A percentile compares a stretch with the other conserved stretches of the same genome.
Conservation (phyloP, 2,329 filamentous ascomycete species). For the Ilyonectria robusta region DNA sequence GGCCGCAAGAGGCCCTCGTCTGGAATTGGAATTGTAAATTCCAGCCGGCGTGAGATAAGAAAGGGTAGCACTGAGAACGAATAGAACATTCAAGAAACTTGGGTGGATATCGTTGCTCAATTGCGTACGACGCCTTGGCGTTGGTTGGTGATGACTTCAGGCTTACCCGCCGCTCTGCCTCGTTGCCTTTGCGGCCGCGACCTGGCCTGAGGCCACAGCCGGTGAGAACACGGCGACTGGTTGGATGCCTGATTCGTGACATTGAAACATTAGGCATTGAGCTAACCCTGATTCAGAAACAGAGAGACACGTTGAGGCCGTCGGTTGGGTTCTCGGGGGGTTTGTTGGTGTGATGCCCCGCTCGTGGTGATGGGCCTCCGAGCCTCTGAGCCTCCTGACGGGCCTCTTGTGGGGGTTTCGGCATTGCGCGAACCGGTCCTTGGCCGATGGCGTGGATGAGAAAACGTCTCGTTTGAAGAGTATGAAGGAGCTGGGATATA, state of each 20-base stretch:
- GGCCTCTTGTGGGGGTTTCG: constrained; percentile 20
- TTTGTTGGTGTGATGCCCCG: constrained; percentile 2
- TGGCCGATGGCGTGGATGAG: background rate
- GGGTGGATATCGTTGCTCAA: background rate
- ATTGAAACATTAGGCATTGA: constrained; percentile 10
- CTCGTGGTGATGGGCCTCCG: constrained; percentile 41
- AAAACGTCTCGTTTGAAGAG: background rate
- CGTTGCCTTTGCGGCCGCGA: constrained; percentile 29
- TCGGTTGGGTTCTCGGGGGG: constrained; percentile 10
- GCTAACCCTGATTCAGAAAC: background rate
- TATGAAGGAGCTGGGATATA: background rate
- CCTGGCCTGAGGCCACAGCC: constrained; percentile 18
- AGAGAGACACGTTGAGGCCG: constrained; percentile 8
- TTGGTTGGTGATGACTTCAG: constrained; percentile 17
- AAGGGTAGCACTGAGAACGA: background rate
- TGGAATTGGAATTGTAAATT: background rate
- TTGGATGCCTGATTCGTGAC: constrained; percentile 1
- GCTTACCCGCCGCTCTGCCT: constrained; percentile 29
- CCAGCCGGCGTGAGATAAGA: background rate
- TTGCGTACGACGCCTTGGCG: constrained; percentile 6
- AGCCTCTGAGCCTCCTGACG: constrained; percentile 36
- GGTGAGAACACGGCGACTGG: background rate
- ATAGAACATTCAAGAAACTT: background rate
- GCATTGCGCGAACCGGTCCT: background rate
- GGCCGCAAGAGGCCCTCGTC: background rate